phyloP scores from a whole-genome alignment of 768 basidiomycete genomes.

The Rhodocollybia butyracea region DNA sequence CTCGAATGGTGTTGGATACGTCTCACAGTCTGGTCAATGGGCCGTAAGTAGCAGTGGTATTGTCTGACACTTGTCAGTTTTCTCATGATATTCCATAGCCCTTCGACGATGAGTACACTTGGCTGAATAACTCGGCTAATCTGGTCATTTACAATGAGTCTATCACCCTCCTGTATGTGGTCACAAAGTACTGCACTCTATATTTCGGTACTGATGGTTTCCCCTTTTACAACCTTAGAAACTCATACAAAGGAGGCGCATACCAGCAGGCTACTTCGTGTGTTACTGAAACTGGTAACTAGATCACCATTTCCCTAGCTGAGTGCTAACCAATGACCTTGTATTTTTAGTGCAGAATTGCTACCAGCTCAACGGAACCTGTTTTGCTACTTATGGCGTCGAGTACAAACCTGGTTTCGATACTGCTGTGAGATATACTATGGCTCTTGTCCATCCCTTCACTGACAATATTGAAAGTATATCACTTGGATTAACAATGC shows the following conservation, averaged over 20 bases:
- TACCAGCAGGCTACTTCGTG: constrained; percentile 40
- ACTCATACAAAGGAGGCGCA: constrained; percentile 42
- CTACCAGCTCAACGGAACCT: constrained; percentile 39
- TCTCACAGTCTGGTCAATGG: constrained; percentile 55
- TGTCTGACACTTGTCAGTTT: not conserved
- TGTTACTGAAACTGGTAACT: constrained; percentile 26
- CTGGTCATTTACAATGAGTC: constrained; percentile 26
- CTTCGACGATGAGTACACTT: constrained; percentile 42
- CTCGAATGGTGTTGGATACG: constrained; percentile 19
- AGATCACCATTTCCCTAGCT: constrained; percentile 14
- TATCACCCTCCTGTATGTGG: constrained; percentile 29
- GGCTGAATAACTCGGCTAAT: constrained; percentile 32
- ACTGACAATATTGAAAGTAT: constrained; percentile 42
- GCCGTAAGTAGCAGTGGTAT: constrained; percentile 21
- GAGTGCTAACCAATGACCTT: not conserved
- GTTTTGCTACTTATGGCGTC: constrained; percentile 50
- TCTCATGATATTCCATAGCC: constrained; percentile 27
- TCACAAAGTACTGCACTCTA: no score
- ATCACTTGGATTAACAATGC: constrained; percentile 68
- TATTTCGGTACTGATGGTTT: no score
- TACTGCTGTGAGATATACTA: constrained; percentile 32
- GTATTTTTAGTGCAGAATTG: constrained; percentile 34
- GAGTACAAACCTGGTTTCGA: constrained; percentile 50
- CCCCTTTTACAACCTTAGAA: no score
- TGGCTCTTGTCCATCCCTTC: constrained; percentile 31